Conservation (phyloP, 257 asterid species). For the Solanum chiquidenum region DNA sequence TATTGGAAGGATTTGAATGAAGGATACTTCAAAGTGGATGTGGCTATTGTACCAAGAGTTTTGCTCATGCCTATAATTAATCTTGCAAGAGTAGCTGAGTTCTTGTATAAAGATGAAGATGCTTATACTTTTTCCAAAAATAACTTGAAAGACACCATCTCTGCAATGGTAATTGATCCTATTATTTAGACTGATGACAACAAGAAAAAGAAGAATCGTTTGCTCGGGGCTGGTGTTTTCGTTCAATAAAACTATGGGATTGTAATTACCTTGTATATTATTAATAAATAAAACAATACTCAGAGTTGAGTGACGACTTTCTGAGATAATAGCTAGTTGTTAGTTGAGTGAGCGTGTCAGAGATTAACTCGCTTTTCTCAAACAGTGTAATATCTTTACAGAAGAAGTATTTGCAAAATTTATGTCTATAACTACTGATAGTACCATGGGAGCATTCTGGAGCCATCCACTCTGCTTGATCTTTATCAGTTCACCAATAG, state of each 20-base stretch:
- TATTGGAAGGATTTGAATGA: not conserved
- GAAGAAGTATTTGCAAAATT: not conserved
- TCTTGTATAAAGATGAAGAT: not conserved
- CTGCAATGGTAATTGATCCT: not conserved
- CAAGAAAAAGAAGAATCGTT: too few relatives aligned
- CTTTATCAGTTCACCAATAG: slow-evolving; percentile 16
- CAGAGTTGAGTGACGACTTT: not conserved
- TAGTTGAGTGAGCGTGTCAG: not conserved
- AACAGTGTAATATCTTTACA: not conserved
- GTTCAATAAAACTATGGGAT: not conserved
- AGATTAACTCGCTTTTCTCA: not conserved
- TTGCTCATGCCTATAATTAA: not conserved
- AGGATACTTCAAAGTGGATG: not conserved
- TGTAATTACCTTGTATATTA: not conserved
- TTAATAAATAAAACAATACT: not conserved
- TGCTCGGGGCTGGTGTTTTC: not conserved
- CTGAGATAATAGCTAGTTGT: not conserved
- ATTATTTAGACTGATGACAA: not conserved
- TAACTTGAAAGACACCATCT: not conserved
- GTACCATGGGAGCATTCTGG: not conserved
- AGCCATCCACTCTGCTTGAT: not conserved
- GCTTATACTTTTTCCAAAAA: not conserved
- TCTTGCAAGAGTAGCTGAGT: not conserved
- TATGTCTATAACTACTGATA: not conserved
- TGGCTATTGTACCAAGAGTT: not conserved